A percentile compares a stretch with the other conserved stretches of the same genome.
These are phyloP conservation scores for Metarhizium album DNA, from an alignment of 2,329 filamentous ascomycete species.

Conservation along the genomic window DNA sequence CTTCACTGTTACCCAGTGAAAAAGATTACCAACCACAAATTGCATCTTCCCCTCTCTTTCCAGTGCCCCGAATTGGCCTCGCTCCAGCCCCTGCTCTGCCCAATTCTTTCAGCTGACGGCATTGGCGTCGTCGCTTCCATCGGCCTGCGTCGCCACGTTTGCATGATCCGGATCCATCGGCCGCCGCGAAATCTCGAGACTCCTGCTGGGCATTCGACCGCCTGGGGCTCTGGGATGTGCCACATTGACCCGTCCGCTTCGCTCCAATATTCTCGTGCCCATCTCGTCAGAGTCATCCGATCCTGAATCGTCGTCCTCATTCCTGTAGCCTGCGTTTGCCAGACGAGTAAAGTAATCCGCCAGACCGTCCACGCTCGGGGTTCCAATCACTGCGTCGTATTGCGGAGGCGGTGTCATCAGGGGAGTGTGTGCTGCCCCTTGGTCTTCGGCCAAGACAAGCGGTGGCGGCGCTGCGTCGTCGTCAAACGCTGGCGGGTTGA, in stretches of 20 bases:
- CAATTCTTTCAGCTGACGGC: not conserved
- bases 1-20: not conserved
- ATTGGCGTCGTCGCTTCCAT: not conserved
- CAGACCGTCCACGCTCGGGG: conserved; percentile 54
- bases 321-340: conserved; percentile 52
- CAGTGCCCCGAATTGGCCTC: too few species aligned
- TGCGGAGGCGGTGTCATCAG: conserved; percentile 72
- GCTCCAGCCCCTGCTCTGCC: not conserved
- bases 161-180: conserved; percentile 9
- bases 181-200: conserved; percentile 41
- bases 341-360: conserved; percentile 82
- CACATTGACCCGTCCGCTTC: conserved; percentile 46
- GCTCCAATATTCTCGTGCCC: conserved; percentile 35
- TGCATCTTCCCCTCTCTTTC: not conserved
- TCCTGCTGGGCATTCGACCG: conserved; percentile 42
- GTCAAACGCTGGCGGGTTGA: conserved; percentile 79
- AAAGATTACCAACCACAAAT: not conserved
- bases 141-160: not conserved
- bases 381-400: conserved; percentile 70
- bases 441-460: conserved; percentile 13
- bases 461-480: conserved; percentile 46
- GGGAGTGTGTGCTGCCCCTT: conserved; percentile 11
- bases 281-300: conserved; percentile 31
- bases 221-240: conserved; percentile 46
- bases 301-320: conserved; percentile 26